phyloP scores from a whole-genome alignment of 768 basidiomycete species.

The Glaciozyma antarctica region DNA sequence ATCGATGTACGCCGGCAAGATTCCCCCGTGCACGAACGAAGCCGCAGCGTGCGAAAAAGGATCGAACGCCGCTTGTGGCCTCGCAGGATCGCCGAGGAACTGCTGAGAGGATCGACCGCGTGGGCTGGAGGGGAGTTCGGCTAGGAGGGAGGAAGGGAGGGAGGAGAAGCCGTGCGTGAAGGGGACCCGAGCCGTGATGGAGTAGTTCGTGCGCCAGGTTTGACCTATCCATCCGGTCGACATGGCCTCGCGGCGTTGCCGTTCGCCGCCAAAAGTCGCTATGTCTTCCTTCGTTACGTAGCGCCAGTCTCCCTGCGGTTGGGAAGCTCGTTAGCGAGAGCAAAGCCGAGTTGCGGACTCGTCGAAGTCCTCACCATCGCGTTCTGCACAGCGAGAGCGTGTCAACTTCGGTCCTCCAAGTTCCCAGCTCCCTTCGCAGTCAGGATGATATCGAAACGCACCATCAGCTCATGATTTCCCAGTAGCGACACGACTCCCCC shows the following conservation, averaged over 20 bases:
- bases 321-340: background rate
- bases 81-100: slow-evolving; percentile 38
- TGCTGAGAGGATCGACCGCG: slow-evolving; percentile 16
- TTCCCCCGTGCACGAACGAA: slow-evolving; percentile 88
- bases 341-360: background rate
- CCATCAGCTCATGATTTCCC: slow-evolving; percentile 98
- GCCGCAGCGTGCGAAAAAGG: slow-evolving; percentile 68
- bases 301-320: slow-evolving; percentile 26
- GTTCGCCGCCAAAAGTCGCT: slow-evolving; percentile 23
- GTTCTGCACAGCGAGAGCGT: slow-evolving; percentile 39
- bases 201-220: slow-evolving; percentile 65
- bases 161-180: slow-evolving; percentile 5
- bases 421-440: background rate
- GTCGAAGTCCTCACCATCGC: background rate
- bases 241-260: slow-evolving; percentile 25
- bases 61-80: slow-evolving; percentile 46
- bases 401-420: no score
- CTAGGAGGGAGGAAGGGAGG: slow-evolving; percentile 48
- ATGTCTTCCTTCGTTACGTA: slow-evolving; percentile 26
- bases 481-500: slow-evolving; percentile 67
- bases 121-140: slow-evolving; percentile 52
- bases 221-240: slow-evolving; percentile 37
- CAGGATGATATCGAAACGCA: slow-evolving; percentile 35
- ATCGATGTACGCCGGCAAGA: slow-evolving; percentile 60
- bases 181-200: slow-evolving; percentile 68